A percentile compares a stretch with the other conserved stretches of the same genome.
These are phyloP conservation scores for Fusarium ramigenum DNA, from an alignment of 2,329 filamentous ascomycete genomes.

Conservation along the genomic window DNA sequence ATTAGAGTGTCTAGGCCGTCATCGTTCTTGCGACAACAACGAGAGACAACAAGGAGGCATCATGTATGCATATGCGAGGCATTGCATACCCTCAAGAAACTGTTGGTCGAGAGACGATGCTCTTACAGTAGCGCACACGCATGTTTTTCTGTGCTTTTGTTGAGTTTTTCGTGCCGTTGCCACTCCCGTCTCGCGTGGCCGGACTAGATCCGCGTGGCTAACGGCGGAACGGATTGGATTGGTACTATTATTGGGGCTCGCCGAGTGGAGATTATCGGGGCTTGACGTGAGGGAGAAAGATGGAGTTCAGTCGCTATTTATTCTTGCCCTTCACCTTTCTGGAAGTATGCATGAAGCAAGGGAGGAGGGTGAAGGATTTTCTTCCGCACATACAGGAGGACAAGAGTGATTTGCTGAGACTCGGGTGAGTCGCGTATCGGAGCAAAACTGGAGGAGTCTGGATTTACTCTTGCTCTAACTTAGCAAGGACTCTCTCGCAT, in stretches of 20 bases:
- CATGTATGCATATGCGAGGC: conserved; percentile 19
- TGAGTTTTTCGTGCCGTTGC: neutral
- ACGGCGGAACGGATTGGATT: conserved; percentile 22
- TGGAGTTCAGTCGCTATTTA: conserved; percentile 6
- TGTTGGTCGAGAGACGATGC: conserved; percentile 11
- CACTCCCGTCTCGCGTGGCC: conserved; percentile 29
- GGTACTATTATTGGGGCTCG: neutral
- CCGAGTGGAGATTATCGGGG: conserved; percentile 25
- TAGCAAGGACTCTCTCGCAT: neutral
- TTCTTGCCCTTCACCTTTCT: neutral
- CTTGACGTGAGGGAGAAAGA: conserved; percentile 25
- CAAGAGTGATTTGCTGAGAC: conserved; percentile 19
- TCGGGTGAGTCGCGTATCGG: neutral
- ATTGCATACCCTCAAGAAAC: conserved; percentile 1
- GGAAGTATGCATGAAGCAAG: conserved; percentile 25
- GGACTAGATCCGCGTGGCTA: conserved; percentile 19
- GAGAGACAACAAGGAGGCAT: conserved; percentile 19
- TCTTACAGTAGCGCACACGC: conserved; percentile 12
- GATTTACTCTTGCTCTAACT: neutral
- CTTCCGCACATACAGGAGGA: neutral
- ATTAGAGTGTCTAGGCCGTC: conserved; percentile 4
- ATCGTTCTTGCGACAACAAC: conserved; percentile 13
- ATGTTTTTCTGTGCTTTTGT: conserved; percentile 21
- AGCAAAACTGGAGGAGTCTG: neutral
- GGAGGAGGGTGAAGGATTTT: conserved; percentile 12